A percentile compares a stretch with the other conserved stretches of the same genome.
Conservation (phyloP, 495 filamentous ascomycete genomes). For the Aspergillus nanangensis region DNA sequence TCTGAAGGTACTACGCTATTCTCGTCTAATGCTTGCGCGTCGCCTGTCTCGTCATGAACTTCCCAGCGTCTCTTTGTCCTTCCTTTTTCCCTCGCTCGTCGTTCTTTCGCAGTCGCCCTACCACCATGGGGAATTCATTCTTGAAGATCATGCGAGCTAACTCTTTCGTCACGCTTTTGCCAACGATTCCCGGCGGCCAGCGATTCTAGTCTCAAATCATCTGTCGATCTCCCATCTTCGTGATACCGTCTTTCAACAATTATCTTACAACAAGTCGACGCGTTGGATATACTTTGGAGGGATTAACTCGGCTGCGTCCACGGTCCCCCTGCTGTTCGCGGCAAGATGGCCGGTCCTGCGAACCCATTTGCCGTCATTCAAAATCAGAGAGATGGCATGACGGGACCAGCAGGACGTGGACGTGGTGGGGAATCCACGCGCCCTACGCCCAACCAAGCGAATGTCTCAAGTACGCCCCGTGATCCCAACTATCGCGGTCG, state of each 20-base stretch:
- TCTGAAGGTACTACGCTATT: neutral
- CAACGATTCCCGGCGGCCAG: conserved; percentile 13
- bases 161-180: conserved; percentile 17
- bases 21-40: conserved; percentile 7
- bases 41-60: neutral
- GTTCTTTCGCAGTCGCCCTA: conserved; percentile 5
- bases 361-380: conserved; percentile 29
- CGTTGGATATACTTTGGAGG: neutral
- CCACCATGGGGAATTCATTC: conserved; percentile 1
- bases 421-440: conserved; percentile 19
- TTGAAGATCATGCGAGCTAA: conserved; percentile 13
- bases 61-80: conserved; percentile 4
- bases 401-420: conserved; percentile 27
- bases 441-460: conserved; percentile 17
- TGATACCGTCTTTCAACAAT: neutral
- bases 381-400: conserved; percentile 25
- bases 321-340: conserved; percentile 23
- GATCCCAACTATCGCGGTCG: conserved; percentile 21
- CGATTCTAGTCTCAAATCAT: conserved; percentile 11
- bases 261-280: neutral
- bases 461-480: conserved; percentile 13
- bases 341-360: conserved; percentile 35
- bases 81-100: conserved; percentile 3
- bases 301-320: conserved; percentile 10
- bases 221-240: conserved; percentile 2